Evolutionary conservation across 208 protist species (phyloP).

Genomic region (Trypanosoma caninum): DNA sequence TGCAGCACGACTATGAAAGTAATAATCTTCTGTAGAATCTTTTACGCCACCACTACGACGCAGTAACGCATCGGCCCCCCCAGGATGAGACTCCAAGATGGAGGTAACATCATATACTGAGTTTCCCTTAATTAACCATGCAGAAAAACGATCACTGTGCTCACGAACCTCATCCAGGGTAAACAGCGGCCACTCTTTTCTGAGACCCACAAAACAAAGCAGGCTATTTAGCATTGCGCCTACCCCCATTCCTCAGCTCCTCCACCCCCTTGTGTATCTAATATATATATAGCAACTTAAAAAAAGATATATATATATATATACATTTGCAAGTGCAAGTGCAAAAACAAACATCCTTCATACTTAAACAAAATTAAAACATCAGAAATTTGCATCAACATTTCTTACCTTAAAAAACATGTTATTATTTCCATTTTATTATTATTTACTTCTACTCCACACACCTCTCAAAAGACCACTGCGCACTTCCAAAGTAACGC

Average conservation of each 20-base stretch:
- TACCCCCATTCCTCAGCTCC: constrained; percentile 9
- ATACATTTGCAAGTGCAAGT: too few species aligned
- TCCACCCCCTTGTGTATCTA: too few species aligned
- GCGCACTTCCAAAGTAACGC: background rate
- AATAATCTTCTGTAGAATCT: constrained; percentile 59
- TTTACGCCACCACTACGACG: constrained; percentile 58
- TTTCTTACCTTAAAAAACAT: too few species aligned
- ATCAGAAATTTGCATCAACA: too few species aligned
- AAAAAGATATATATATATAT: too few species aligned
- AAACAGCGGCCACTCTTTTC: constrained; percentile 46
- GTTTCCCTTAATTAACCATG: constrained; percentile 78
- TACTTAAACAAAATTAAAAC: too few species aligned
- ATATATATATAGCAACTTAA: too few species aligned
- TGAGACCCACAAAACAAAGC: constrained; percentile 26
- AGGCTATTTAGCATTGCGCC: constrained; percentile 21
- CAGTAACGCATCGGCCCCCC: constrained; percentile 58
- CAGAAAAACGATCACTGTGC: constrained; percentile 59
- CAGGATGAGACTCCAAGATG: constrained; percentile 59
- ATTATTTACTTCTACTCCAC: too few species aligned
- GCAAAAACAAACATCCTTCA: too few species aligned
- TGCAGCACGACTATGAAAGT: constrained; percentile 65
- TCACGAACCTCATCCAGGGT: constrained; percentile 57
- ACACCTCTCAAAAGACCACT: background rate
- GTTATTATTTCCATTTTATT: too few species aligned
- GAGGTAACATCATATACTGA: constrained; percentile 79